Base-by-base conservation (phyloP, 495 filamentous ascomycete species). In the Rhypophila decipiens region DNA sequence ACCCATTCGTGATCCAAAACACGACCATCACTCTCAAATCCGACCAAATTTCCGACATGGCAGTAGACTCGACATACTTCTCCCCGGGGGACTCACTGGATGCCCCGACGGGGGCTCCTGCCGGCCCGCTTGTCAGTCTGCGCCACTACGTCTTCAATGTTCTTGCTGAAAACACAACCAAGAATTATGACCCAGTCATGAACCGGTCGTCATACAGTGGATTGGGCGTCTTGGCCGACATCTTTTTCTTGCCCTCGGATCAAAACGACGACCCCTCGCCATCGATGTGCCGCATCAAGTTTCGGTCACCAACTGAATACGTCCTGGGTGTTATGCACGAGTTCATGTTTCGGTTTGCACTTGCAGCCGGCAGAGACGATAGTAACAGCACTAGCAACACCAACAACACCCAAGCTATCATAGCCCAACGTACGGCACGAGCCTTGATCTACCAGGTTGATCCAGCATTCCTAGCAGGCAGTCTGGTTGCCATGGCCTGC, bases 1-100 rank as follows among this genome's bases (percentile, higher is more conserved):
- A 53, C 45, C 51, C 51, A 22, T 24, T 53, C 40, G 46, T 37
- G 13, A 45, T 53, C 34, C 45, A 45, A 17, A 49, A 49, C 33
- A 15, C 33, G 18, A 53, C 41, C 34, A 31, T 48, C 34, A 33
- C 24, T 4, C 24, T 53, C 9, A 23, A 23, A 3, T 41, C 17
- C 7, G 34, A 50, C 4, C 23, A 44, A 8, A 38, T 49, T 20
- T 36, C 24, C 19, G 21, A 9, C 19, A 42, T 44, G 29, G 20
- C 15, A 7, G 39, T 43, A 18, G 11, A 24, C 4, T 36, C 47
- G 4, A 22, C 10, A 17, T 35, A 23, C 23, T 4, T 13, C 7
- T 50, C 29, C 13, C 21, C 19, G 13, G n/a, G 21, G 20, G 40
- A 37, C 31, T 18, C 23, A 5, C 29, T 34, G 39, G 2, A 11